Conservation (phyloP, 495 filamentous ascomycete species). For the Tuber melanosporum region DNA sequence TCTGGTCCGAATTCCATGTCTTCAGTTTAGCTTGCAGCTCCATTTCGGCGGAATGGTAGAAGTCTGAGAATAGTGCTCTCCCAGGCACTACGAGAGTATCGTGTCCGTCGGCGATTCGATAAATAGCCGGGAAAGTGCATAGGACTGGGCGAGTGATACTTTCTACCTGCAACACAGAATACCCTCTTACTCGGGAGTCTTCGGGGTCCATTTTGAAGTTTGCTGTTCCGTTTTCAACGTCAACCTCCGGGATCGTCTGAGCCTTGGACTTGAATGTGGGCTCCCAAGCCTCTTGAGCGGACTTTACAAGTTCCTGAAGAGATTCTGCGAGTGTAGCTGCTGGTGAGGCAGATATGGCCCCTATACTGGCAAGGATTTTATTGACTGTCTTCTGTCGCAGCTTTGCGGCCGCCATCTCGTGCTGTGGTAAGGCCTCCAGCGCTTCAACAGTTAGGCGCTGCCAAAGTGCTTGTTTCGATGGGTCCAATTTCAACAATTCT, state of each 20-base stretch:
- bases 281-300: not conserved
- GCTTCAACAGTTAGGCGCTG: not conserved
- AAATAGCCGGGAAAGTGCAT: not conserved
- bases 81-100: not conserved
- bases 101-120: not conserved
- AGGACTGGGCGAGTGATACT: not conserved
- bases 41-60: not conserved
- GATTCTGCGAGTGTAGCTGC: not conserved
- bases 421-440: not conserved
- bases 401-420: not conserved
- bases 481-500: slow-evolving; percentile 1
- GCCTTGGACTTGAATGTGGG: not conserved
- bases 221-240: not conserved
- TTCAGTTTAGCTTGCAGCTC: not conserved
- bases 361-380: not conserved
- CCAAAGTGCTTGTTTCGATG: not conserved
- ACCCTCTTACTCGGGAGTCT: not conserved
- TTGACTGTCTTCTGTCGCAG: not conserved
- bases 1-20: not conserved
- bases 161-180: not conserved
- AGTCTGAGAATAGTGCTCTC: not conserved
- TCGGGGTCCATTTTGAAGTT: slow-evolving; percentile 3
- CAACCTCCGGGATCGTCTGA: not conserved
- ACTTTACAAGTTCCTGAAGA: not conserved
- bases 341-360: not conserved